Evolutionary conservation across 2,329 filamentous ascomycete species (phyloP), one percentile per base, ranked within the genome.

Genomic region (Xylaria sp.): DNA sequence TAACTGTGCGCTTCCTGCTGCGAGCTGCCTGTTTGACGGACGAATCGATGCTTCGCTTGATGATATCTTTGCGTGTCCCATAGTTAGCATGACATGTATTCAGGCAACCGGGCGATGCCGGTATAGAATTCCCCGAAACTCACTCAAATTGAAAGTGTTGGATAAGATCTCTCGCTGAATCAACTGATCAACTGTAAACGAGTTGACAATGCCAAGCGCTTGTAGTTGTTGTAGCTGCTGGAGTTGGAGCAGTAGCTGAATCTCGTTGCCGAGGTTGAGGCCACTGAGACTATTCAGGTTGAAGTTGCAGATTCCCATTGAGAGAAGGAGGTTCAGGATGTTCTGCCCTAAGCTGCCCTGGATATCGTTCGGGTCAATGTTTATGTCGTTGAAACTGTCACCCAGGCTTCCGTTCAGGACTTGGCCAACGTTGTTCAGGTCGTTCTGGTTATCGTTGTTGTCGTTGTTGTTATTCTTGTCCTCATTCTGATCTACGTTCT

Each of bases 171-270:
- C 70, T 52, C 68, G 66, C 37, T 69, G 68, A 8, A 74, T 49
- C 7, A 74, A 63, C 47, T 70, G 69, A 25, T 69, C 63, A 46
- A 72, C 60, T 23, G 65, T 59, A 46, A 64, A 49, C 6, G 68
- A 61, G 50, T 67, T 71, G 64, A 74, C 62, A 25, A 72, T 45
- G 14, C 71, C 72, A 25, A 74, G 70, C 15, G 63, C 59, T 57
- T 72, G 65, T 33, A 73, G 69, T 38, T 74, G 72, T 9, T 62
- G 57, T 17, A 73, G 61, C 19, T 73, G 71, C 54, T 74, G 71
- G 17, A 74, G 70, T 37, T 73, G 72, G 38, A 71, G 67, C 21
- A 74, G 64, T 5, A 74, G 67, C 60, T 74, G 69, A 33, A 73
- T 66, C 62, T 73, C 61, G 61, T 69, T 66, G 38, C 37, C 45